phyloP scores from a whole-genome alignment of 106 monocot genomes.

The Ottelia alismoides region DNA sequence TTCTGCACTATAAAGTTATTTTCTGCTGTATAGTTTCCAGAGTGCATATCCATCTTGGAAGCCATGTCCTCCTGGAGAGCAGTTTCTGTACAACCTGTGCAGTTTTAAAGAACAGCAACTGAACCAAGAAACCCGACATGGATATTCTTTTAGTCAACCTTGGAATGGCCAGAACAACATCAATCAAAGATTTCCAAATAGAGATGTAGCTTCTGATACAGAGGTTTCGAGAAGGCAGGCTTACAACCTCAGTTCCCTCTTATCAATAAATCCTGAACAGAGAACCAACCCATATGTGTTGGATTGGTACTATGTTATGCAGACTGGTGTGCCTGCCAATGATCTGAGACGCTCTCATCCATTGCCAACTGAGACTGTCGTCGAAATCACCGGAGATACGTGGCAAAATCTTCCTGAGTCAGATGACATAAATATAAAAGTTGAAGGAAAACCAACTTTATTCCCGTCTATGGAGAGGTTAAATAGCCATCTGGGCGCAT shows the following conservation, averaged over 20 bases:
- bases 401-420: slow-evolving; percentile 4
- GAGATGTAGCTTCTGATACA: slow-evolving; percentile 4
- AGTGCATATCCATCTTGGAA: slow-evolving; percentile 76
- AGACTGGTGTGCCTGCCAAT: background rate
- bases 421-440: slow-evolving; percentile 8
- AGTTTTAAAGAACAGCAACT: slow-evolving; percentile 51
- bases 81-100: slow-evolving; percentile 40
- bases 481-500: slow-evolving; percentile 37
- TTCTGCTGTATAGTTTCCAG: slow-evolving; percentile 45
- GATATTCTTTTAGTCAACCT: slow-evolving; percentile 7
- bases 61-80: slow-evolving; percentile 38
- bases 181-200: slow-evolving; percentile 14
- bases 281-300: slow-evolving; percentile 46
- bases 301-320: slow-evolving; percentile 57
- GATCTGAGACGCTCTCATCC: background rate
- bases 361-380: background rate
- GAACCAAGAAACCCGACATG: slow-evolving; percentile 9
- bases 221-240: background rate
- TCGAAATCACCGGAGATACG: background rate
- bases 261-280: slow-evolving; percentile 27
- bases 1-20: background rate
- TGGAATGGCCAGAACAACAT: slow-evolving; percentile 19
- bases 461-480: slow-evolving; percentile 17
- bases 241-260: slow-evolving; percentile 17
- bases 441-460: slow-evolving; percentile 16